Evolutionary conservation across 805 yeast species (phyloP).

Genomic region (Kuraishia ogatae): DNA sequence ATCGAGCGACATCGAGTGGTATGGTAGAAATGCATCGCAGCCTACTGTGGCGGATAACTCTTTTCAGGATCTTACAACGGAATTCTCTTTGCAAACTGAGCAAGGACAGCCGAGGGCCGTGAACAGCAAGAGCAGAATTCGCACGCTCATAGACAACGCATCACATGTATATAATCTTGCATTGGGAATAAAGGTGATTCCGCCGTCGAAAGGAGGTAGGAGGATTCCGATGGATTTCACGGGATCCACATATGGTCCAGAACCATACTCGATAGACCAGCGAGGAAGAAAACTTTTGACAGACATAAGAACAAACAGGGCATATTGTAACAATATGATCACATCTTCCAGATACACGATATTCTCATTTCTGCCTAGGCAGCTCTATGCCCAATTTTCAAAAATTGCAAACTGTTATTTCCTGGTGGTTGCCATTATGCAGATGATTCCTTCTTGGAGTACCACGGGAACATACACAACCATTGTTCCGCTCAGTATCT

Average conservation of each 20-base stretch:
- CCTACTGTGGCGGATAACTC: neutral
- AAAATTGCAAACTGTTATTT: constrained; percentile 90
- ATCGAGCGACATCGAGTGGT: neutral
- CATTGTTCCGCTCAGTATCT: constrained; percentile 77
- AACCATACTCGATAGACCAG: constrained; percentile 19
- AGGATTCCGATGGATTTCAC: constrained; percentile 50
- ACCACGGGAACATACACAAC: constrained; percentile 96
- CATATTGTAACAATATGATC: constrained; percentile 60
- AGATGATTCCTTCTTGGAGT: constrained; percentile 95
- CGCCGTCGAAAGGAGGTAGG: constrained; percentile 63
- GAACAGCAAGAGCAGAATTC: neutral
- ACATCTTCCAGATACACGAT: constrained; percentile 83
- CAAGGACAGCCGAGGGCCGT: neutral
- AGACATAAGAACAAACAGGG: constrained; percentile 61
- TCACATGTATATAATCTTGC: constrained; percentile 24
- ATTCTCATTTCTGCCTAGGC: constrained; percentile 80
- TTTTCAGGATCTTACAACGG: neutral
- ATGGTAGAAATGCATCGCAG: neutral
- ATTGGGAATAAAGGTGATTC: constrained; percentile 35
- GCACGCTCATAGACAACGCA: neutral
- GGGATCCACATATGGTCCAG: constrained; percentile 16
- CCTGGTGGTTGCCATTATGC: constrained; percentile 82
- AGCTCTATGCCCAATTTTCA: constrained; percentile 83
- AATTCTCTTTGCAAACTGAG: neutral
- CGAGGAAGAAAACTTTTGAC: constrained; percentile 28